Evolutionary conservation across 2,329 filamentous ascomycete species (phyloP).

Genomic region (Ceratocystis lukuohia): DNA sequence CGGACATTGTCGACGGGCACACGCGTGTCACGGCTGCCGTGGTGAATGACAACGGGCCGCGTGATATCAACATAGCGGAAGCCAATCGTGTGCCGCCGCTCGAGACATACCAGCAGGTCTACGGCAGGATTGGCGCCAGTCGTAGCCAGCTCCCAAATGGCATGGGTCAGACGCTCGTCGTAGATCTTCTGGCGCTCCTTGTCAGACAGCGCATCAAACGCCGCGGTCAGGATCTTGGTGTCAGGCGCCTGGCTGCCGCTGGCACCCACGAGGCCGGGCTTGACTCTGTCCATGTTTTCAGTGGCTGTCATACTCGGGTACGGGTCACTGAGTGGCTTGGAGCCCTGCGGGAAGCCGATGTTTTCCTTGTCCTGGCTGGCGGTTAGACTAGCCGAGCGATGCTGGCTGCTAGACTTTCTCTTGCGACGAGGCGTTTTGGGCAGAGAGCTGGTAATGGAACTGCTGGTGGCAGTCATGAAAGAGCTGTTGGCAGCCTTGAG

Average conservation of each 20-base stretch:
- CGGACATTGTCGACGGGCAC: conserved; percentile 91
- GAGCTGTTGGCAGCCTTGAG: conserved; percentile 90
- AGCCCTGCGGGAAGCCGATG: conserved; percentile 22
- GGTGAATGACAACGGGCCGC: conserved; percentile 80
- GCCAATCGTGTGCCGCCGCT: conserved; percentile 79
- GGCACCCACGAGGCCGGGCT: conserved; percentile 25
- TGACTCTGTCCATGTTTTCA: conserved; percentile 39
- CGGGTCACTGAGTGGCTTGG: conserved; percentile 21
- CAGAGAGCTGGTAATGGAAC: conserved; percentile 65
- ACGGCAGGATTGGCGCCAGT: conserved; percentile 86
- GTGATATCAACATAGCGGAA: conserved; percentile 97
- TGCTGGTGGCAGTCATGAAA: conserved; percentile 86
- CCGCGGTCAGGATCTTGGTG: conserved; percentile 35
- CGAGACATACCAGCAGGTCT: conserved; percentile 82
- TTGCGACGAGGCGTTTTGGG: conserved; percentile 50
- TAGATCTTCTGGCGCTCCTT: conserved; percentile 63
- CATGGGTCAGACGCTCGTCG: conserved; percentile 74
- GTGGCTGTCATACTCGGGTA: conserved; percentile 24
- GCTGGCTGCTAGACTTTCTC: conserved; percentile 29
- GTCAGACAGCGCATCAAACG: conserved; percentile 49
- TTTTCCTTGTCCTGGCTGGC: conserved; percentile 40
- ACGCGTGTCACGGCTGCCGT: conserved; percentile 77
- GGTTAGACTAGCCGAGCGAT: conserved; percentile 20
- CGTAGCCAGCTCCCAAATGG: conserved; percentile 89
- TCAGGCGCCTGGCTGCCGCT: background rate